Conservation (phyloP, 2,329 filamentous ascomycete genomes). For the Neonectria ditissima region DNA sequence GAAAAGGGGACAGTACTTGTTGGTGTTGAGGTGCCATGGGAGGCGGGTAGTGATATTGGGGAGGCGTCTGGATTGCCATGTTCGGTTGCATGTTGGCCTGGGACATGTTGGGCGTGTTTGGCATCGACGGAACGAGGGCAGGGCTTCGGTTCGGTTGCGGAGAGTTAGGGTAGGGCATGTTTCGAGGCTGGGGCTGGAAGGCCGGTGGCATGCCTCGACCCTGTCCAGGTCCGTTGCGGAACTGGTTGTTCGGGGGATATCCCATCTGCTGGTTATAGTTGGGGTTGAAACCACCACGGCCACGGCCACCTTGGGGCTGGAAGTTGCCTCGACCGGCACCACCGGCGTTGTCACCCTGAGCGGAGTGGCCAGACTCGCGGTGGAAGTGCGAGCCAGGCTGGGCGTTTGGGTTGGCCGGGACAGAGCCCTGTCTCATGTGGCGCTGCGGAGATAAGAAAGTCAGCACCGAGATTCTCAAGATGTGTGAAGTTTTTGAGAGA, state of each 20-base stretch:
- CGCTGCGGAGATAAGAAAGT: constrained; percentile 59
- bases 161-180: constrained; percentile 68
- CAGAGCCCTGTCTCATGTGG: constrained; percentile 75
- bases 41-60: constrained; percentile 71
- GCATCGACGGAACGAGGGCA: constrained; percentile 73
- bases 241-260: constrained; percentile 58
- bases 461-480: constrained; percentile 15
- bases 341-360: constrained; percentile 62
- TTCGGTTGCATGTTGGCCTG: constrained; percentile 64
- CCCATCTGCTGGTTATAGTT: constrained; percentile 61
- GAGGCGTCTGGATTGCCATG: constrained; percentile 74
- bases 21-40: constrained; percentile 71
- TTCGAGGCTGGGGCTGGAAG: constrained; percentile 58
- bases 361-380: constrained; percentile 87
- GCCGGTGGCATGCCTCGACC: constrained; percentile 65
- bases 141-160: constrained; percentile 76
- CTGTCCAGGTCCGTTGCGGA: constrained; percentile 57
- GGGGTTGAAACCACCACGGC: constrained; percentile 62
- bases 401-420: constrained; percentile 70
- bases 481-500: no score
- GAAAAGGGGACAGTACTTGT: constrained; percentile 67
- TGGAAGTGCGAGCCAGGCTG: constrained; percentile 81
- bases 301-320: constrained; percentile 61
- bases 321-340: constrained; percentile 69
- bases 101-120: constrained; percentile 77